Base-by-base conservation (phyloP, 108 stramenopile genomes). In the Discostella stelligeroides region DNA sequence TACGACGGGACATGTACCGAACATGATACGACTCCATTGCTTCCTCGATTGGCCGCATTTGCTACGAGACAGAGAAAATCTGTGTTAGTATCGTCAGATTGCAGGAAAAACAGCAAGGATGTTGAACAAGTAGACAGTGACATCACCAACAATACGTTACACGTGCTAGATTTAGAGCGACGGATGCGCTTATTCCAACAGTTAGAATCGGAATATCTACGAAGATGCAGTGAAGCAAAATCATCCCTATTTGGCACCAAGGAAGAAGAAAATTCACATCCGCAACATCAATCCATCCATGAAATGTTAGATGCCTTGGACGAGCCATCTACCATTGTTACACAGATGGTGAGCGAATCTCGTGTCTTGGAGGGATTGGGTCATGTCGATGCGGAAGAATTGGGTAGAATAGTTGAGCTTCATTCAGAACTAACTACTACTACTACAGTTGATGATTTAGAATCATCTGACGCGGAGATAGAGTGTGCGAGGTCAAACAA, bases 1-100 rank as follows among this genome's bases (percentile, higher is more conserved):
- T 86, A 82, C 62, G 85, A 86, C 50, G 80, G 81, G n/a, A 86
- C 85, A 37, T 76, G 75, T 58, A 69, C 68, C 8, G 46, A 71
- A 55, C 66, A 68, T 15, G 85, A 86, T 40, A 86, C 85, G 12
- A 84, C 81, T 11, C 76, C 85, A 9, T 40, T 84, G n/a, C 56
- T 86, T 0, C 85, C 85, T 4, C 71, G 55, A 53, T 37, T 86
- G 43, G 85, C 85, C 5, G 65, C 76, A 5, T 67, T 82, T 24
- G 67, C 62, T 23, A 23, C 78, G 10, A 60, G 75, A 21, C 58
- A 57, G 17, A 68, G 79, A 21, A 75, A 69, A 9, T 73, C 58
- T 13, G 20, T 73, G n/a, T 39, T 55, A 29, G n/a, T n/a, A n/a
- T n/a, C n/a, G n/a, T 28, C 30, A 8, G 45, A 2, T n/a, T 39